Evolutionary conservation across 495 filamentous ascomycete species (phyloP).

Genomic region (Beverwykella pulmonaria): DNA sequence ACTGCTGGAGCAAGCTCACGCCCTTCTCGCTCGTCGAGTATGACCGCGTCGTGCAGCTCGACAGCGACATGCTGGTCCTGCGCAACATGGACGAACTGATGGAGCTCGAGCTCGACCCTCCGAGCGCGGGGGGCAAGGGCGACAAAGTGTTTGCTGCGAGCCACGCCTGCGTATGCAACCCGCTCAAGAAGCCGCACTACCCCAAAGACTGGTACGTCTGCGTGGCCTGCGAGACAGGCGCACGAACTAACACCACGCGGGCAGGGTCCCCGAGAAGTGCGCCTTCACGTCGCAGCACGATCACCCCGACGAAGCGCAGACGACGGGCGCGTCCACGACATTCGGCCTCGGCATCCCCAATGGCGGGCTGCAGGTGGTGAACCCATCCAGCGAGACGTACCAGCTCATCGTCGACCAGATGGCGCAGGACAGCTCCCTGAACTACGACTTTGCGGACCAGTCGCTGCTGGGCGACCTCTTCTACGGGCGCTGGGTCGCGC

Average conservation of each 20-base stretch:
- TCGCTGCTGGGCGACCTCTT: conserved; percentile 69
- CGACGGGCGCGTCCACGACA: conserved; percentile 52
- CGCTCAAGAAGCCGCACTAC: conserved; percentile 73
- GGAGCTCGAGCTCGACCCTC: conserved; percentile 67
- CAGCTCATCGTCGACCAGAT: conserved; percentile 58
- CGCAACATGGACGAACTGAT: conserved; percentile 87
- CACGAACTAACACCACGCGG: conserved; percentile 19
- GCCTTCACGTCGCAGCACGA: conserved; percentile 72
- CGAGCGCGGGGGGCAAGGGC: conserved; percentile 55
- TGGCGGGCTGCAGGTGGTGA: conserved; percentile 72
- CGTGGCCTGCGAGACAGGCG: not conserved
- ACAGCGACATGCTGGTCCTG: conserved; percentile 79
- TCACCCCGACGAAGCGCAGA: conserved; percentile 60
- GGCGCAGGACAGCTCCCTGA: conserved; percentile 46
- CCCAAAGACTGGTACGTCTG: conserved; percentile 65
- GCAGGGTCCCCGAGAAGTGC: conserved; percentile 69
- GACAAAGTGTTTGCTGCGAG: conserved; percentile 68
- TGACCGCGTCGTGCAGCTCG: conserved; percentile 74
- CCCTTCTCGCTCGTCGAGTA: conserved; percentile 72
- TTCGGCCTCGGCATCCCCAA: conserved; percentile 69
- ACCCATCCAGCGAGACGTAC: conserved; percentile 61
- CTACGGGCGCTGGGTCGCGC: conserved; percentile 65
- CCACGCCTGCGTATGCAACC: conserved; percentile 84
- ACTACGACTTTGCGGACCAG: conserved; percentile 79
- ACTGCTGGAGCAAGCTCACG: conserved; percentile 83